Conservation (phyloP, 441 rosid species). For the Erodium texanum region DNA sequence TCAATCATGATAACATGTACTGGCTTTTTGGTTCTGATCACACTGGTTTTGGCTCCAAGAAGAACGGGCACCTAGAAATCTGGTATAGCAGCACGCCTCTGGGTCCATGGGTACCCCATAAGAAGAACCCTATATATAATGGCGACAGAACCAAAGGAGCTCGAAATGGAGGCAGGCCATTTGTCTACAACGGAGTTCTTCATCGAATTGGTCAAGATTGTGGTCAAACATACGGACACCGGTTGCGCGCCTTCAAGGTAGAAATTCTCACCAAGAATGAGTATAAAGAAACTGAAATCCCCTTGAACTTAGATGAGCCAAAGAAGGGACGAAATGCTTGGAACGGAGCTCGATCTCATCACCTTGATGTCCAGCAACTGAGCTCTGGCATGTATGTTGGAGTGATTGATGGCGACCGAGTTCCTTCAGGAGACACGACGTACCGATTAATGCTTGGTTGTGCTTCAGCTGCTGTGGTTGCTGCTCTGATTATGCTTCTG, state of each 20-base stretch:
- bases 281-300: conserved; percentile 69
- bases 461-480: conserved; percentile 50
- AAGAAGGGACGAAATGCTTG: conserved; percentile 64
- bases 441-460: conserved; percentile 61
- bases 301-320: conserved; percentile 37
- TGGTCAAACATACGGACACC: conserved; percentile 71
- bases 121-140: conserved; percentile 74
- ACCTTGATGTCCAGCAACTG: conserved; percentile 68
- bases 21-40: conserved; percentile 92
- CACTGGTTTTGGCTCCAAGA: conserved; percentile 47
- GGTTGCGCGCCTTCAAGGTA: conserved; percentile 51
- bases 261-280: conserved; percentile 54
- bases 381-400: conserved; percentile 78
- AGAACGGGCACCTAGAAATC: conserved; percentile 77
- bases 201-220: conserved; percentile 93
- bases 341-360: conserved; percentile 83
- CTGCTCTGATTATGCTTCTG: conserved; percentile 35
- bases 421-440: conserved; percentile 56
- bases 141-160: conserved; percentile 53
- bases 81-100: conserved; percentile 80
- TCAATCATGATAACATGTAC: conserved; percentile 48
- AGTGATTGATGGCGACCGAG: conserved; percentile 84
- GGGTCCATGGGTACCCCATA: conserved; percentile 91
- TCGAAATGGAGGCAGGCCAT: conserved; percentile 89
- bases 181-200: conserved; percentile 53